Evolutionary conservation across 129 eudicot species (phyloP).

Genomic region (sunflower (Helianthus annuus)): DNA sequence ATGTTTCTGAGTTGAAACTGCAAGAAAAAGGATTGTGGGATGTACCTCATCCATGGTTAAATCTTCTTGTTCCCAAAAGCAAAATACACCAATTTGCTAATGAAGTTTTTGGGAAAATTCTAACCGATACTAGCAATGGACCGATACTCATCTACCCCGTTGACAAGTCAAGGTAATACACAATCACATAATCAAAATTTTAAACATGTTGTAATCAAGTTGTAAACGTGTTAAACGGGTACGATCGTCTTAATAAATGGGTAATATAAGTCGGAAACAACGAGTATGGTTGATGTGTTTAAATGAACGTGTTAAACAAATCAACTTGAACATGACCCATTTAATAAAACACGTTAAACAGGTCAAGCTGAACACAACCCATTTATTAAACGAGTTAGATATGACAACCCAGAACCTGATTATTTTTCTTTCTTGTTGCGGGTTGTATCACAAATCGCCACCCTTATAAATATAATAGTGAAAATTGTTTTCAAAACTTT

Average conservation of each 20-base stretch:
- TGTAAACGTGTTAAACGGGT: neutral
- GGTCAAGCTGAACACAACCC: neutral
- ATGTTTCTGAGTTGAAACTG: constrained; percentile 69
- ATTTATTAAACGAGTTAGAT: neutral
- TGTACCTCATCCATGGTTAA: constrained; percentile 96
- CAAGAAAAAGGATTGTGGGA: constrained; percentile 90
- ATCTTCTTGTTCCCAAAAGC: constrained; percentile 83
- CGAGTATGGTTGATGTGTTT: neutral
- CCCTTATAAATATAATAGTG: neutral
- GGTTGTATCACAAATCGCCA: neutral
- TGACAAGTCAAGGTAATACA: constrained; percentile 77
- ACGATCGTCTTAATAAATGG: neutral
- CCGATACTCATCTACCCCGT: constrained; percentile 95
- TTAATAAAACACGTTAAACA: neutral
- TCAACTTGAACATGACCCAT: neutral
- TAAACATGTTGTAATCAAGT: neutral
- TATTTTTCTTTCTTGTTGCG: too few relatives aligned
- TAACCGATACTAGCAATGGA: constrained; percentile 90
- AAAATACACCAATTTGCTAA: constrained; percentile 58
- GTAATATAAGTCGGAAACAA: neutral
- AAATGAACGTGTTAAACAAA: neutral
- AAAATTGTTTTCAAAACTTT: neutral
- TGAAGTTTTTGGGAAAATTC: constrained; percentile 83
- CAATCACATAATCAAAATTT: neutral
- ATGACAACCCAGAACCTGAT: neutral